Base-by-base conservation (phyloP, 1,284 basidiomycete genomes). In the Entoloma clypeatum region DNA sequence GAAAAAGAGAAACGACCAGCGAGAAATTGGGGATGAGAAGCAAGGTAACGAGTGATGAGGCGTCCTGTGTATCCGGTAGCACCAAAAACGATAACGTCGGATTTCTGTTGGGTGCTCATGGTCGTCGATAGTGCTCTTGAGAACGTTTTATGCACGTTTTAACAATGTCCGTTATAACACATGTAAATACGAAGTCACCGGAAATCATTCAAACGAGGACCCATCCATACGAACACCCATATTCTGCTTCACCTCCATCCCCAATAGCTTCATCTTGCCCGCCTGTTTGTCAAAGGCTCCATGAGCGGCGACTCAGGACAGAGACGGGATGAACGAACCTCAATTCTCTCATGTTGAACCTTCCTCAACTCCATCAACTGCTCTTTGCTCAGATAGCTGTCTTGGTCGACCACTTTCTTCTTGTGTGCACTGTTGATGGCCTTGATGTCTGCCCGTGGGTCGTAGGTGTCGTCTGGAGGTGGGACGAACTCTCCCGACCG, bases 211-310 rank as follows among this genome's bases (percentile, higher is more conserved):
- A 39, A 69, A 68, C 55, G 60, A 57, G 5, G 63, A 62, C 1
- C 64, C 64, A 45, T 90, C 87, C 86, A 88, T 90, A 36, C 86
- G 69, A 17, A 90, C 86, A 31, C 86, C 87, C 73, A 88, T 80
- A 51, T 69, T 86, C 56, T 81, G 76, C 54, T 83, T 86, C 36
- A 89, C 69, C 14, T 89, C 83, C 83, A 91, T 86, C 0, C 88
- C 88, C 17, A 91, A 58, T 19, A 80, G 64, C 57, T 89, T 89
- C 85, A 89, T 88, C 61, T 84, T 85, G 10, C 82, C 80, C 33
- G 77, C 81, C 81, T 86, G 50, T n/a, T 45, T 10, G 36, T 35
- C 34, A 33, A 14, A 41, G 31, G 37, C 39, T n/a, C 13, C 24
- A 25, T 25, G 7, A 40, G 25, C 25, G 37, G 2, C 23, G 31